Evolutionary conservation across 208 protist genomes (phyloP), one percentile per base, ranked within the genome.

Genomic region (Acanthamoeba triangularis): DNA sequence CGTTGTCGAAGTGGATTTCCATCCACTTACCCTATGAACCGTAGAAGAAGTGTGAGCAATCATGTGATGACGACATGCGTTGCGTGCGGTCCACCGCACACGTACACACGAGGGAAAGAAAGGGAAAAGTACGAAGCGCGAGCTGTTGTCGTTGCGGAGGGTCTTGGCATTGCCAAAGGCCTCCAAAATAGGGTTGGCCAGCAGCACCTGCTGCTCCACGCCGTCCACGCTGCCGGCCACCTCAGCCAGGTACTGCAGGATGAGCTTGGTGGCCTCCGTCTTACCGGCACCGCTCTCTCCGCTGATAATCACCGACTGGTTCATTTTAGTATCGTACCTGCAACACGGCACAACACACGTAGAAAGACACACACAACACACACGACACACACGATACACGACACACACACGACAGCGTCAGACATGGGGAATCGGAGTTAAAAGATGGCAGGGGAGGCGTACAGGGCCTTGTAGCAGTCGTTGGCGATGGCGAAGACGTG

Each of bases 221-320:
- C 96, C 74, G 74, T 35, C n/a, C 23, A 96, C 74, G 13, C 74
- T 82, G 14, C 74, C 74, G 74, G 74, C 74, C 33, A 82, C 74
- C 41, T 82, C 67, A 0, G 97, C 95, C 4, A 98, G 74, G 85
- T 98, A 98, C 93, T 98, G 97, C 28, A 98, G 97, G 33, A 98
- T 96, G 18, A 97, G 96, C 96, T 98, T 98, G 41, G 98, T 98
- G 61, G 97, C 96, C 90, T 98, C 98, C 47, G 98, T 98, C 94
- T 98, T 98, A 80, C 97, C 97, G 18, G 97, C 97, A 74, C 97
- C 97, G 87, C 96, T 97, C 74, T 98, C 97, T 67, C 97, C 97
- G 94, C 95, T 96, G 85, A 30, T 96, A 41, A 97, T 84, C 44
- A 97, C 93, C 80, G 94, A 96, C 54, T 97, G 96, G 90, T 96